Evolutionary conservation across 2,329 filamentous ascomycete species (phyloP), one percentile per base, ranked within the genome.

Genomic region (Cladophialophora bantiana): DNA sequence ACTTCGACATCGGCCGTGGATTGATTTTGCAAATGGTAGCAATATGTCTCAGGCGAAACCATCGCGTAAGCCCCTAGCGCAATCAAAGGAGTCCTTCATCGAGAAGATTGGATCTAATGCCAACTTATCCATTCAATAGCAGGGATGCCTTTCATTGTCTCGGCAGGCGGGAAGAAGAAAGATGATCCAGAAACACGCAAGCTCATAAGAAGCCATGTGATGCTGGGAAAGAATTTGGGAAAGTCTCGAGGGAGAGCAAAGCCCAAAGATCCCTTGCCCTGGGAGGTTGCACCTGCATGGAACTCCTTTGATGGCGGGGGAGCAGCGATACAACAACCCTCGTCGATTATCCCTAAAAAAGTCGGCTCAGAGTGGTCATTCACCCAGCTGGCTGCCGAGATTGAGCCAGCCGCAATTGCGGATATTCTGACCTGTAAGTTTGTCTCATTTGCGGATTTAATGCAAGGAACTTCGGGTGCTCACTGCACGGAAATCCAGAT

Each of bases 221-320:
- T 82, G 81, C 74, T 76, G 15, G 80, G 80, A 4, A 82, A 80
- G 68, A 82, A 82, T 62, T 72, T 72, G 36, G 77, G 76, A 9
- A 78, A 73, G 59, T 48, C 59, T 20, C 68, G 70, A 20, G 59
- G 58, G 13, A 26, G 26, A 26, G 31, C 38, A 48, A 65, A 55
- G 58, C 58, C 40, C 26, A 52, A 34, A 38, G 32, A 20, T 34
- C n/a, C 42, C 53, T 26, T 55, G 42, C 57, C 36, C 36, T 40
- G 52, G 53, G 50, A 38, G 9, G 26, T 32, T 13, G 38, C 48
- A 13, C 36, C 38, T 32, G 15, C 6, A 10, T 45, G 34, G 35
- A 42, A 60, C n/a, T 38, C 58, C 10, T 31, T 50, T 1, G 9
- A 38, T 26, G 32, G 31, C 38, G 15, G 10, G 10, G 32, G 12